Base-by-base conservation (phyloP, 352 stramenopile genomes). In the Elongisporangium anandrum region DNA sequence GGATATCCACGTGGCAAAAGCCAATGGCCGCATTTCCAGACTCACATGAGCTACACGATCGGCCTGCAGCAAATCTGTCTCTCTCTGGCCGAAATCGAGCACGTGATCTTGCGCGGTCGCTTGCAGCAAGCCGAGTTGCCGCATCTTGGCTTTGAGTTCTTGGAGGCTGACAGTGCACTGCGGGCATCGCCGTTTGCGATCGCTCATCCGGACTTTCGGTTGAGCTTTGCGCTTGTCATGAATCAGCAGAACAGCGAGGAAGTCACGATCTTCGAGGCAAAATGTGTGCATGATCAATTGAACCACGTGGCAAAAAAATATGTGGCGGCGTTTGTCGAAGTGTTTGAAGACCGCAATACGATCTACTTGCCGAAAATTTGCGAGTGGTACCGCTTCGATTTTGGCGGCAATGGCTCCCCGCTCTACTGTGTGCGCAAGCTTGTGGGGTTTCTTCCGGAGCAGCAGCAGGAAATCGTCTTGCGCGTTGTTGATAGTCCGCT, bases 41-140 rank as follows among this genome's bases (percentile, higher is more conserved):
- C 65, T 5, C 76, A 67, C 22, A 84, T 87, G 61, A 81, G 75
- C 60, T 95, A 95, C 57, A 70, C 63, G 3, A 59, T 95, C 48
- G 72, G 77, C 47, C 61, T 64, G 41, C 71, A 69, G 21, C 74
- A 81, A 22, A 59, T 81, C 47, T 81, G 56, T 49, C 26, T 95
- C 48, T 92, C 85, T 22, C 68, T 95, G 8, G 83, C 79, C 2
- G 85, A 93, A 49, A 87, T 95, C 20, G 83, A 95, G 56, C 83
- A 91, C 54, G 56, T 88, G 22, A 69, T 94, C 8, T 58, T 94
- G 16, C 80, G 85, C 0, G 75, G 69, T 34, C 79, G 83, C 2
- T 62, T 92, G 49, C 76, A 75, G 5, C 69, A 57, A 8, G 70
- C 79, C 0, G 65, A 78, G 5, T 47, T 92, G 13, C 77, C 83